A percentile compares a stretch with the other conserved stretches of the same genome.
Evolutionary conservation across 2,329 filamentous ascomycete species (phyloP).

Genomic region (Botrytis cinerea): DNA sequence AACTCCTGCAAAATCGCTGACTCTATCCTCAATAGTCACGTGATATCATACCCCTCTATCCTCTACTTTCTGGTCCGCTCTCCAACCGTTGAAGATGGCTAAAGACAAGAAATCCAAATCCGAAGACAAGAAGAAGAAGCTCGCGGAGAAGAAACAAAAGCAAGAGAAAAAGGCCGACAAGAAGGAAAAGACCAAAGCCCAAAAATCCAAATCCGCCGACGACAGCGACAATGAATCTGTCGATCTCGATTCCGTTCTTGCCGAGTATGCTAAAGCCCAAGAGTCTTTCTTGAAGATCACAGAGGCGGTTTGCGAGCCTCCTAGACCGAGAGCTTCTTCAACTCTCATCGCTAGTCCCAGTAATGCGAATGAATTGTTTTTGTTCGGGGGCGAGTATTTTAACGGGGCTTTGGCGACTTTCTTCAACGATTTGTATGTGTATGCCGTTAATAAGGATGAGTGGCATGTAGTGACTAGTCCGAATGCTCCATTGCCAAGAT

Average conservation of each 20-base stretch:
- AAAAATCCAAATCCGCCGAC: constrained; percentile 68
- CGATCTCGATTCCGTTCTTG: constrained; percentile 89
- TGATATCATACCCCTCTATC: neutral
- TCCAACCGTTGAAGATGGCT: constrained; percentile 44
- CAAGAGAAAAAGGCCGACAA: constrained; percentile 90
- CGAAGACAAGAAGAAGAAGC: constrained; percentile 54
- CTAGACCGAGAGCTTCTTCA: constrained; percentile 75
- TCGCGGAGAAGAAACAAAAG: constrained; percentile 69
- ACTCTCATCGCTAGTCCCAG: constrained; percentile 83
- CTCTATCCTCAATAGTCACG: neutral
- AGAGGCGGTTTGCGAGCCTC: constrained; percentile 73
- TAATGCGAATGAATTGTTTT: constrained; percentile 82
- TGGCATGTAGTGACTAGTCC: constrained; percentile 90
- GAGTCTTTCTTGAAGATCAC: constrained; percentile 94
- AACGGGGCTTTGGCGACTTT: constrained; percentile 83
- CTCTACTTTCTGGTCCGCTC: no score
- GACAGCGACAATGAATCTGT: constrained; percentile 91
- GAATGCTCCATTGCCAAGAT: constrained; percentile 86
- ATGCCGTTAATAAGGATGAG: constrained; percentile 80
- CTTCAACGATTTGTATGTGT: constrained; percentile 67
- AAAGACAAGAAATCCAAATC: constrained; percentile 53
- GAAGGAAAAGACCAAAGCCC: constrained; percentile 70
- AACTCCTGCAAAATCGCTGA: neutral
- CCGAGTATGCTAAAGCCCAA: constrained; percentile 89
- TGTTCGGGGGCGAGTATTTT: constrained; percentile 95